Evolutionary conservation across 345 rosid genomes (phyloP).

Genomic region (Heritiera littoralis): DNA sequence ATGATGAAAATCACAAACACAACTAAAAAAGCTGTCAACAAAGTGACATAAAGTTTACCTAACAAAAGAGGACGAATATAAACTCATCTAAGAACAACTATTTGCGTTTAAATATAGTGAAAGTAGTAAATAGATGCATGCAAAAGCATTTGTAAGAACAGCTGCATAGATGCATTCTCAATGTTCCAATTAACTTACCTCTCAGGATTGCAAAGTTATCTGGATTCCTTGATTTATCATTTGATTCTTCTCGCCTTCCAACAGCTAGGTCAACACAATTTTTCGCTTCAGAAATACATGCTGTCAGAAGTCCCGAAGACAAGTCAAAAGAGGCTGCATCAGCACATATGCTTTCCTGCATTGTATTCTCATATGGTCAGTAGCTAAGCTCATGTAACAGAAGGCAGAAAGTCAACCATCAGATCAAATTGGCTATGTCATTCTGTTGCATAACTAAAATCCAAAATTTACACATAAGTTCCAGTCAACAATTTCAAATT

Average conservation of each 20-base stretch:
- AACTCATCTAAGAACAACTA: neutral
- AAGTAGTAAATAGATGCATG: neutral
- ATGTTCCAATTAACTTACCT: conserved; percentile 46
- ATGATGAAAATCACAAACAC: neutral
- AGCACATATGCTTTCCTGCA: conserved; percentile 90
- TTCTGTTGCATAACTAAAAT: neutral
- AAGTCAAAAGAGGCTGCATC: conserved; percentile 97
- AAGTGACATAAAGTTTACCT: conserved; percentile 17
- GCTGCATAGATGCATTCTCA: neutral
- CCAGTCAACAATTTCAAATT: conserved; percentile 10
- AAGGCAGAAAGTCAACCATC: neutral
- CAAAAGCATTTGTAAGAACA: neutral
- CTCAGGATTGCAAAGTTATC: conserved; percentile 90
- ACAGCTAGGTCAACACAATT: conserved; percentile 74
- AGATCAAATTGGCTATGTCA: neutral
- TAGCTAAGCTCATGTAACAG: neutral
- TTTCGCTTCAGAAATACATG: conserved; percentile 91
- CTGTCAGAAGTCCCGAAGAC: conserved; percentile 66
- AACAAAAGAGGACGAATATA: neutral
- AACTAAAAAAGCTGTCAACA: neutral
- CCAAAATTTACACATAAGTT: conserved; percentile 12
- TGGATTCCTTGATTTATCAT: conserved; percentile 70
- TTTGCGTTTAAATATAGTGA: neutral
- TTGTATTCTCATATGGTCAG: conserved; percentile 25
- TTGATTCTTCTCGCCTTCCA: conserved; percentile 57